Conservation (phyloP, 768 basidiomycete genomes). For the Neoboletus brunneissimus region DNA sequence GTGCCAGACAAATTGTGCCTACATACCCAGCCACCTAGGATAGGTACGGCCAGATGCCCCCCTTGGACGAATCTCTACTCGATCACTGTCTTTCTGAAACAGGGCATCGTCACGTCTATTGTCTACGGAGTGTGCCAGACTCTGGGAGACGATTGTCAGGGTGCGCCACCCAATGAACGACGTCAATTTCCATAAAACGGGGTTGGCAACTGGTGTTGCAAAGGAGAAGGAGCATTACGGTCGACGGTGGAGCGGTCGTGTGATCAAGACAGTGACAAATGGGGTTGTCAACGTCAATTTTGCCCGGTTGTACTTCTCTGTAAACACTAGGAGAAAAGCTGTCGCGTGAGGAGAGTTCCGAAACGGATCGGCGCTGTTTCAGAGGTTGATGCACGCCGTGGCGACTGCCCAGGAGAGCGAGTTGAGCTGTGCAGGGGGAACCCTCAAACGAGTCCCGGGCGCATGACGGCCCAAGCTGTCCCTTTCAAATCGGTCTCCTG, state of each 20-base stretch:
- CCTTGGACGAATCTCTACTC: not conserved
- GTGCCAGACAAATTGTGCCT: too few species aligned
- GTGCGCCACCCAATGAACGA: not conserved
- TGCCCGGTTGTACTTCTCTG: not conserved
- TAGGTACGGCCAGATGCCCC: too few species aligned
- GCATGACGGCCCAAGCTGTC: too few species aligned
- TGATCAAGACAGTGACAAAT: not conserved
- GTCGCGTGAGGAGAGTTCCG: not conserved
- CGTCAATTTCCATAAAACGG: not conserved
- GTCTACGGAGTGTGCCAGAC: not conserved
- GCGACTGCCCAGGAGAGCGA: too few species aligned
- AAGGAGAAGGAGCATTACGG: not conserved
- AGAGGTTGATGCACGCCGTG: not conserved
- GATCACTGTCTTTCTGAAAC: not conserved
- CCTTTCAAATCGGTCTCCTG: not conserved
- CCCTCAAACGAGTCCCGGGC: too few species aligned
- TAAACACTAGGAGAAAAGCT: not conserved
- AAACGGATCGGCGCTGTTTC: conserved; percentile 4
- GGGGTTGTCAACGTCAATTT: not conserved
- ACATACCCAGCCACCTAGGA: too few species aligned
- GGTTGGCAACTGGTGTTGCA: too few species aligned
- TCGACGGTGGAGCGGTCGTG: not conserved
- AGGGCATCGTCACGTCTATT: not conserved
- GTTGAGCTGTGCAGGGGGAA: too few species aligned
- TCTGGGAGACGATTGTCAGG: not conserved